Evolutionary conservation across 306 rosid genomes (phyloP).

Genomic region (Canavalia ensiformis): DNA sequence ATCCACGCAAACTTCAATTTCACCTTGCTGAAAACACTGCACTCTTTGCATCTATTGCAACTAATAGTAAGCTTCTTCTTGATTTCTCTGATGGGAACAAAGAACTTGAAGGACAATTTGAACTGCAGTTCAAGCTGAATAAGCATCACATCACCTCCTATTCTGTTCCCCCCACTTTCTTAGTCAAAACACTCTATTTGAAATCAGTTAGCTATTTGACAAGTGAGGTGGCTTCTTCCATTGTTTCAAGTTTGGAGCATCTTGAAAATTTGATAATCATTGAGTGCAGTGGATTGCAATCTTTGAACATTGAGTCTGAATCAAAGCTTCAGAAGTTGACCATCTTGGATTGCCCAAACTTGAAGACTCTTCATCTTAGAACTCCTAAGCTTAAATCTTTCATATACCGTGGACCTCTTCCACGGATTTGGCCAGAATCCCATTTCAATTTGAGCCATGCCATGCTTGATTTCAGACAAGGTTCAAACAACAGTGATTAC

Average conservation of each 20-base stretch:
- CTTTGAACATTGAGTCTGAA: slow-evolving; percentile 60
- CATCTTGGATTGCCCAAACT: slow-evolving; percentile 67
- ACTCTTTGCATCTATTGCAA: slow-evolving; percentile 62
- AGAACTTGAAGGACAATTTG: slow-evolving; percentile 48
- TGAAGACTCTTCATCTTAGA: slow-evolving; percentile 65
- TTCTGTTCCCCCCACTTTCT: slow-evolving; percentile 53
- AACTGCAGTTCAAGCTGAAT: slow-evolving; percentile 52
- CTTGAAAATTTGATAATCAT: slow-evolving; percentile 70
- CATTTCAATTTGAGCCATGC: slow-evolving; percentile 79
- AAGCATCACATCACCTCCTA: slow-evolving; percentile 41
- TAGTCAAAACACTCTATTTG: slow-evolving; percentile 66
- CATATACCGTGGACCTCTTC: slow-evolving; percentile 64
- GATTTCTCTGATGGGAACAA: slow-evolving; percentile 56
- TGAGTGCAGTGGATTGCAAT: slow-evolving; percentile 69
- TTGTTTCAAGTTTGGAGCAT: slow-evolving; percentile 61
- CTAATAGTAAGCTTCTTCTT: slow-evolving; percentile 67
- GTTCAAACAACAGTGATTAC: slow-evolving; percentile 51
- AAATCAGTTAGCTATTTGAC: slow-evolving; percentile 62
- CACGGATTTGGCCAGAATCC: slow-evolving; percentile 61
- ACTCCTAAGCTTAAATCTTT: slow-evolving; percentile 66
- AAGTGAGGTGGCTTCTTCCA: slow-evolving; percentile 58
- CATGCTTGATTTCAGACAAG: slow-evolving; percentile 76
- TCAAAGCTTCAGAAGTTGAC: slow-evolving; percentile 64
- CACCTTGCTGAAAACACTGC: slow-evolving; percentile 52
- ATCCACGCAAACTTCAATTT: slow-evolving; percentile 67